Conservation (phyloP, 2,329 filamentous ascomycete species). For the Dryadomyces quercivorus region DNA sequence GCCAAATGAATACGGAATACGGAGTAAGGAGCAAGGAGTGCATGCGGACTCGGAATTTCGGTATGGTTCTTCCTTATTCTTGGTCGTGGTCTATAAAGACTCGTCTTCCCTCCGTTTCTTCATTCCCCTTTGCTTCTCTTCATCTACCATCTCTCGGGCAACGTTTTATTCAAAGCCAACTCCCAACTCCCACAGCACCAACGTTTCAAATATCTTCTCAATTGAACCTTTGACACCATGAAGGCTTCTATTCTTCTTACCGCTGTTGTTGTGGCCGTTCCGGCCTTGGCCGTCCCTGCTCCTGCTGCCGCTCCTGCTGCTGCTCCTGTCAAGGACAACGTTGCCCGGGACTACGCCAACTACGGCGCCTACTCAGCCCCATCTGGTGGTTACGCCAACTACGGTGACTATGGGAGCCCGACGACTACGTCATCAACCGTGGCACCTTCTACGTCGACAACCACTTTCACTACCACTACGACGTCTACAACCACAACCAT, state of each 20-base stretch:
- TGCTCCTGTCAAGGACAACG: background rate
- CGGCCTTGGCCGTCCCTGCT: slow-evolving; percentile 4
- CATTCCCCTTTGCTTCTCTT: background rate
- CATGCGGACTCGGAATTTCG: no score
- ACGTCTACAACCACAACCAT: background rate
- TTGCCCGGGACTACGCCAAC: slow-evolving; percentile 3
- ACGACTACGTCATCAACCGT: background rate
- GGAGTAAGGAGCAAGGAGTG: no score
- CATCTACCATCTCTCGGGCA: background rate
- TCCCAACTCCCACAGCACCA: background rate
- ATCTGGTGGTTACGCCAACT: slow-evolving; percentile 4
- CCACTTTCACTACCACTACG: no score
- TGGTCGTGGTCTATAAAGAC: background rate
- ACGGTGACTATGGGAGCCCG: background rate
- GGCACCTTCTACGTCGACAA: background rate
- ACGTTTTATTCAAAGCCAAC: background rate
- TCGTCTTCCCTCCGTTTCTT: background rate
- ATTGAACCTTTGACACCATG: background rate
- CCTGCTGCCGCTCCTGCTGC: no score
- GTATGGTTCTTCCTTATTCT: no score
- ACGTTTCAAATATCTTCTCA: background rate
- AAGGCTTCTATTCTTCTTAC: slow-evolving; percentile 2
- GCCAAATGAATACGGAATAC: no score
- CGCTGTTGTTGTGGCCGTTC: slow-evolving; percentile 3
- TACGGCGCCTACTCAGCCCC: slow-evolving; percentile 7